Evolutionary conservation across 148 eudicot species (phyloP).

Genomic region (Oxyria digyna): DNA sequence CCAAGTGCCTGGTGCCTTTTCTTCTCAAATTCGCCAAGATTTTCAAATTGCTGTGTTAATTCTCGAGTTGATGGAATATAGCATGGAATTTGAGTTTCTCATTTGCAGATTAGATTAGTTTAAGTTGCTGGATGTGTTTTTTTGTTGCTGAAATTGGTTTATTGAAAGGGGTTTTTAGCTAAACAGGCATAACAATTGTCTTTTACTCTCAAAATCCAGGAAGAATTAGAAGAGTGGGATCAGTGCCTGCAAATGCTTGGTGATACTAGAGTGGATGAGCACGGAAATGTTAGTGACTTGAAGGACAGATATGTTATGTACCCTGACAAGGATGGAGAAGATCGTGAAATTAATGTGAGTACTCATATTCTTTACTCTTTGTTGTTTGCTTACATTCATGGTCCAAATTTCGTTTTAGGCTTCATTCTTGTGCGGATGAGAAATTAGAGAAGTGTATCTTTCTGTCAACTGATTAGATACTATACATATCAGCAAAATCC

Average conservation of each 20-base stretch:
- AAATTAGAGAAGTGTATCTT: not conserved
- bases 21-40: not conserved
- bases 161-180: not conserved
- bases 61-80: not conserved
- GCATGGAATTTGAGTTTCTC: not conserved
- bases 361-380: conserved; percentile 1
- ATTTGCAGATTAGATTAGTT: not conserved
- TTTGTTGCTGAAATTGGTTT: not conserved
- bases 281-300: conserved; percentile 57
- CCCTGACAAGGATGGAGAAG: conserved; percentile 83
- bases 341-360: conserved; percentile 88
- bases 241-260: conserved; percentile 94
- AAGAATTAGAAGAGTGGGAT: conserved; percentile 97
- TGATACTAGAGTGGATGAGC: conserved; percentile 83
- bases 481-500: not conserved
- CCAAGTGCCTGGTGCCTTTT: conserved; percentile 74
- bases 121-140: not conserved
- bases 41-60: not conserved
- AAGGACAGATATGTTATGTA: conserved; percentile 64
- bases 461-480: not conserved
- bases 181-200: not conserved
- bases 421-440: not conserved
- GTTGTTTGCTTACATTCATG: not conserved
- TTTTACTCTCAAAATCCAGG: conserved; percentile 24
- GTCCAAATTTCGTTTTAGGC: not conserved